phyloP scores from a whole-genome alignment of 2,329 filamentous ascomycete species.

The Emericellopsis atlantica region DNA sequence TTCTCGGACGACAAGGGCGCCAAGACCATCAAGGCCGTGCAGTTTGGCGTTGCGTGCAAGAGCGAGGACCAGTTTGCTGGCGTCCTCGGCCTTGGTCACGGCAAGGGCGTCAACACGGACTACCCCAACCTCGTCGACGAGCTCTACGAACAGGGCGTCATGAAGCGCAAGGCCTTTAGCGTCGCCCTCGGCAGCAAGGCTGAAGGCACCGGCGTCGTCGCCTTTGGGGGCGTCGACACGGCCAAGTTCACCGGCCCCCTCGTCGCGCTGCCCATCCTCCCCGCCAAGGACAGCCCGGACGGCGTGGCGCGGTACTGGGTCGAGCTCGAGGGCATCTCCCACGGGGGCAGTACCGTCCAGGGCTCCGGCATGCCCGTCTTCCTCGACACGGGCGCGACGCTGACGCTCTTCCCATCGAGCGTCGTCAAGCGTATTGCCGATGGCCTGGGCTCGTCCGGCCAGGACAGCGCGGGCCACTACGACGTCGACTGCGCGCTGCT shows the following conservation, averaged over 20 bases:
- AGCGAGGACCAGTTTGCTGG: conserved; percentile 33
- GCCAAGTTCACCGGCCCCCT: conserved; percentile 50
- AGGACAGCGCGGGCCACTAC: conserved; percentile 30
- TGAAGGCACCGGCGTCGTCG: conserved; percentile 46
- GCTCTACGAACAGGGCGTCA: conserved; percentile 35
- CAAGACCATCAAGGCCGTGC: conserved; percentile 24
- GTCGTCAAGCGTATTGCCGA: conserved; percentile 36
- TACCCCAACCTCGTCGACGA: conserved; percentile 41
- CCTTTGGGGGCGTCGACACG: conserved; percentile 57
- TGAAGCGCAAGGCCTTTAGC: conserved; percentile 49
- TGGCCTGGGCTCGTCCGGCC: conserved; percentile 29
- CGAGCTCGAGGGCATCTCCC: conserved; percentile 27
- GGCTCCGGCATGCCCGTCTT: conserved; percentile 41
- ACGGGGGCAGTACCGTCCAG: conserved; percentile 13
- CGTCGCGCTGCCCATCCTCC: conserved; percentile 47
- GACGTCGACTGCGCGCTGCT: conserved; percentile 30
- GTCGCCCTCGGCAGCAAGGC: conserved; percentile 51
- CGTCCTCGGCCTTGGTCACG: conserved; percentile 67
- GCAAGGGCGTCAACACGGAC: conserved; percentile 27
- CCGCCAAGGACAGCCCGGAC: conserved; percentile 40
- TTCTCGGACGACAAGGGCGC: conserved; percentile 26
- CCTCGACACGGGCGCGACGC: conserved; percentile 58
- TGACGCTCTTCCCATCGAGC: conserved; percentile 50
- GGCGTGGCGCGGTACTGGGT: conserved; percentile 39
- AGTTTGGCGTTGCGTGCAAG: conserved; percentile 51